Evolutionary conservation across 805 yeast genomes (phyloP).

Genomic region (Wickerhamomyces alni): DNA sequence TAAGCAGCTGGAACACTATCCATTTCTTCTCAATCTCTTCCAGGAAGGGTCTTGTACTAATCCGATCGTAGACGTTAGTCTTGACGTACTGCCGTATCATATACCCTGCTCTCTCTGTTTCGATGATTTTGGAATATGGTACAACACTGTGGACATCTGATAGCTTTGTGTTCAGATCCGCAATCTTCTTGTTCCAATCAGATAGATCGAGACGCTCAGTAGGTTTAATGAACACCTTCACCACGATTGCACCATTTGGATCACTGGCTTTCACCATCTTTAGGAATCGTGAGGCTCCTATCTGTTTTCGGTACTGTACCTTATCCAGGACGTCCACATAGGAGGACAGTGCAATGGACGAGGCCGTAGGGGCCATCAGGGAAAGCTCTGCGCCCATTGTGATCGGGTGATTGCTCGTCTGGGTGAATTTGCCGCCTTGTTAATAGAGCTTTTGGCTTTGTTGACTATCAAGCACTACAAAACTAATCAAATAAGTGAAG

Average conservation of each 20-base stretch:
- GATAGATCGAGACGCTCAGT: conserved; percentile 24
- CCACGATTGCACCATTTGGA: conserved; percentile 62
- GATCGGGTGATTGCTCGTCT: too few relatives aligned
- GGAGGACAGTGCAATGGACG: conserved; percentile 87
- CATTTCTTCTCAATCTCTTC: conserved; percentile 78
- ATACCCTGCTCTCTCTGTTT: conserved; percentile 90
- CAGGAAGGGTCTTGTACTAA: conserved; percentile 82
- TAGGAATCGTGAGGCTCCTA: conserved; percentile 78
- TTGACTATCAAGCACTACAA: too few relatives aligned
- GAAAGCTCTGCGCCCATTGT: conserved; percentile 94
- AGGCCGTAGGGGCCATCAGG: conserved; percentile 81
- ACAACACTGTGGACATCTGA: conserved; percentile 54
- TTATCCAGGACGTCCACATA: conserved; percentile 76
- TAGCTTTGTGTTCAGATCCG: conserved; percentile 33
- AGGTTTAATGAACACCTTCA: conserved; percentile 82
- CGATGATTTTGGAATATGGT: conserved; percentile 69
- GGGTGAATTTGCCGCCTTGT: too few relatives aligned
- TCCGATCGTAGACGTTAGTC: conserved; percentile 79
- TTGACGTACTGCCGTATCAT: conserved; percentile 75
- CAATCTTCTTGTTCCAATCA: conserved; percentile 18
- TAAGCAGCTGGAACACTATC: conserved; percentile 73
- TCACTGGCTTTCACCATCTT: conserved; percentile 82
- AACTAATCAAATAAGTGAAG: too few relatives aligned
- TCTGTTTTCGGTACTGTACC: conserved; percentile 66
- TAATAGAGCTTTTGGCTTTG: too few relatives aligned